Evolutionary conservation across 177 flowering plant genomes (phyloP).

Genomic region (Tripterygium wilfordii): DNA sequence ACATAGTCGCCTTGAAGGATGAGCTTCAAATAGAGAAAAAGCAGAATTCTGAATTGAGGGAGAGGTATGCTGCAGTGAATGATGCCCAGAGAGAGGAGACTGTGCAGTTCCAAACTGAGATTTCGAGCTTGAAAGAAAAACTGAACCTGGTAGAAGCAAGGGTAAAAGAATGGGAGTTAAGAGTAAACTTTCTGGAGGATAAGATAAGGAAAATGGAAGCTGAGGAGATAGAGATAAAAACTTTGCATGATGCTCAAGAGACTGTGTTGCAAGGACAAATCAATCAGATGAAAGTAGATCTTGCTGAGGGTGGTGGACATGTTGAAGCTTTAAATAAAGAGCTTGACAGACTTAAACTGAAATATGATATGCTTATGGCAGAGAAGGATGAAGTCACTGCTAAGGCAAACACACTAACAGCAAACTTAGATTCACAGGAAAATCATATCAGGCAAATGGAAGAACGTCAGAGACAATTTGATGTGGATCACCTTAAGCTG

Average conservation of each 20-base stretch:
- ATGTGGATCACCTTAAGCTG: slow-evolving; percentile 29
- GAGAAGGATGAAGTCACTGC: too few species aligned
- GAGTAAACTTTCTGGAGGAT: slow-evolving; percentile 23
- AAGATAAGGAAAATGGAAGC: slow-evolving; percentile 25
- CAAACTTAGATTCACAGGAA: slow-evolving; percentile 34
- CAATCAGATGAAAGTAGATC: slow-evolving; percentile 31
- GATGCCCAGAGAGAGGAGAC: slow-evolving; percentile 36
- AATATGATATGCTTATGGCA: too few species aligned
- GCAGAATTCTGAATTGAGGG: slow-evolving; percentile 34
- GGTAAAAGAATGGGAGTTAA: slow-evolving; percentile 27
- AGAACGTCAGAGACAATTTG: slow-evolving; percentile 26
- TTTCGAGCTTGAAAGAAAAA: slow-evolving; percentile 26
- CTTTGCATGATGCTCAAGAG: too few species aligned
- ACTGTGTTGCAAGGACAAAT: slow-evolving; percentile 29
- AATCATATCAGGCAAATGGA: slow-evolving; percentile 34
- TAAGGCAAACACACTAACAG: slow-evolving; percentile 28
- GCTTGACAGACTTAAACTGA: too few species aligned
- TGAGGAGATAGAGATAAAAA: slow-evolving; percentile 28
- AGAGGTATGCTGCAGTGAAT: slow-evolving; percentile 23
- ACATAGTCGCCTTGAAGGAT: slow-evolving; percentile 18
- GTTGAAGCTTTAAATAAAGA: slow-evolving; percentile 39
- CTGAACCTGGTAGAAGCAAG: slow-evolving; percentile 19
- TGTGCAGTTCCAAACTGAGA: slow-evolving; percentile 29
- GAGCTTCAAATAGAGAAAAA: slow-evolving; percentile 34
- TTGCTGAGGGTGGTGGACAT: slow-evolving; percentile 19